Base-by-base conservation (phyloP, 495 filamentous ascomycete genomes). In the Penicillium desertorum region DNA sequence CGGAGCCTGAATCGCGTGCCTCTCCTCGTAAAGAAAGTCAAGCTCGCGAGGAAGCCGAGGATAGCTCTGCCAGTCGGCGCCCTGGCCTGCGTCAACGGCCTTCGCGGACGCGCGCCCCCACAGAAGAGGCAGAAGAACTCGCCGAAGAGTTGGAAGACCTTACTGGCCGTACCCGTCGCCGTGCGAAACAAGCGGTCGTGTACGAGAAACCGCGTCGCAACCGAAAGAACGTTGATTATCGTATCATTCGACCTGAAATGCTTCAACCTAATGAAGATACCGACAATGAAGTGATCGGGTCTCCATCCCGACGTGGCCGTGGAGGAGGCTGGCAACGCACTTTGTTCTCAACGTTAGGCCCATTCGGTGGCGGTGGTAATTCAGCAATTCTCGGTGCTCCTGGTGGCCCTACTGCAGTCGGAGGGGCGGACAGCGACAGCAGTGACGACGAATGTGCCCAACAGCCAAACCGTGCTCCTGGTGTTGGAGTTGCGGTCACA, bases 351-450 rank as follows among this genome's bases (percentile, higher is more conserved):
- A 95, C 90, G 4, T 86, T 83, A 68, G 94, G 95, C 11, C 93
- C 95, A 1, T 96, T 98, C 73, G 94, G 94, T 60, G 94, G 94
- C 46, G 85, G 84, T 47, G 88, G 89, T 9, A 78, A 82, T 45
- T 76, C 84, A 19, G 81, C 92, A 9, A 79, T 95, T 19, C 82
- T 95, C 62, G 89, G 83, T 53, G 88, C 86, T 5, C 87, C 88
- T n/a, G 90, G 85, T 66, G 89, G 86, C 30, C 83, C 83, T 60
- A 67, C 62, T 53, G 87, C 90, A 8, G 81, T 83, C 45, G 91
- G 86, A 25, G 89, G 89, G 58, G 88, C 84, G 10, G 92, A 98
- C 62, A 96, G 92, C 19, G 94, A 98, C 66, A 97, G 91, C 68
- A 98, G 95, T 65, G 94, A 98, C 60, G 95, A 98, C 59, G 94